Evolutionary conservation across 805 yeast genomes (phyloP).

Genomic region (Diddensiella transvaalensis): DNA sequence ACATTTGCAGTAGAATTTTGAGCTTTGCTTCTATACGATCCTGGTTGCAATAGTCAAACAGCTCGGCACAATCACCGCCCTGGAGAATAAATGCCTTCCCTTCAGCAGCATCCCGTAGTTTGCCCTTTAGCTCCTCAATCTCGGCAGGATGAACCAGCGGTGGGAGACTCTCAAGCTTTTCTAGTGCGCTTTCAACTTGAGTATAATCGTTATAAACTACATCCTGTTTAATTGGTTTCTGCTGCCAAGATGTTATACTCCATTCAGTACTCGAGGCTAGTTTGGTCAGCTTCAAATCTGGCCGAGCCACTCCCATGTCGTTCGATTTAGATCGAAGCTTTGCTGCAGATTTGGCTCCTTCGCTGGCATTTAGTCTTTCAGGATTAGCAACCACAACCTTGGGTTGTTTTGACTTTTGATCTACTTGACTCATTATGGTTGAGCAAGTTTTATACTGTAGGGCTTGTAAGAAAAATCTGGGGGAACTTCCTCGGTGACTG

Average conservation of each 20-base stretch:
- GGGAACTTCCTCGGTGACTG: too few relatives aligned
- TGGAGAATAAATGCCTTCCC: conserved; percentile 43
- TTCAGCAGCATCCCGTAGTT: conserved; percentile 39
- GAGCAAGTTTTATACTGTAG: neutral
- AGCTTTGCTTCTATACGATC: conserved; percentile 40
- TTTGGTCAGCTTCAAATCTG: conserved; percentile 6
- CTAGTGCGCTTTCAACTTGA: conserved; percentile 38
- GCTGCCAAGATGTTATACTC: conserved; percentile 42
- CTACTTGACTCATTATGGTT: neutral
- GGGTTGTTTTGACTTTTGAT: conserved; percentile 18
- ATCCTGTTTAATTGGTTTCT: conserved; percentile 41
- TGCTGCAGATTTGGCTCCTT: conserved; percentile 37
- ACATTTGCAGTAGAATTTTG: conserved; percentile 42
- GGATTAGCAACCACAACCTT: conserved; percentile 33
- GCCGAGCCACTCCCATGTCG: conserved; percentile 21
- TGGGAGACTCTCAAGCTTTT: conserved; percentile 40
- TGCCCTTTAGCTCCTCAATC: conserved; percentile 33
- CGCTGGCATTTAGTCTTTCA: conserved; percentile 34
- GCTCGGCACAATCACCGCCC: conserved; percentile 45
- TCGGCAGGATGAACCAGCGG: conserved; percentile 41
- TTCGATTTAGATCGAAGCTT: conserved; percentile 36
- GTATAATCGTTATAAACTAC: conserved; percentile 39
- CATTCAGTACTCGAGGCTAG: conserved; percentile 23
- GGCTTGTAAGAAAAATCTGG: too few relatives aligned
- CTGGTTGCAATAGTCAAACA: conserved; percentile 41